Evolutionary conservation across 2,329 filamentous ascomycete species (phyloP).

Genomic region (Cladosporium colombiae): DNA sequence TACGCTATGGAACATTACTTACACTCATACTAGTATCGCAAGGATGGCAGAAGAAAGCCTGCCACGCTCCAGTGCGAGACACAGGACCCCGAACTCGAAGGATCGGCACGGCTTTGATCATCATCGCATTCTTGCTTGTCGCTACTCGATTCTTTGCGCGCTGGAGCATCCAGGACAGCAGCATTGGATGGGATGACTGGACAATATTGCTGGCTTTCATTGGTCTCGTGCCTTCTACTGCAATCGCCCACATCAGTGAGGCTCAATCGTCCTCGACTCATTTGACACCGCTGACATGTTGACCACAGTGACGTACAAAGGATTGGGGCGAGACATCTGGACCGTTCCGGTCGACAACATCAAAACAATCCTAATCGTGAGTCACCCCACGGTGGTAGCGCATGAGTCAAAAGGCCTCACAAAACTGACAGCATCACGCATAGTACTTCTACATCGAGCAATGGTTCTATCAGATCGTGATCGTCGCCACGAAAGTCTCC

Average conservation of each 20-base stretch:
- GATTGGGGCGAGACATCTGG: conserved; percentile 2
- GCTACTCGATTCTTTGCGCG: not conserved
- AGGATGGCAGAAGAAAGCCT: conserved; percentile 13
- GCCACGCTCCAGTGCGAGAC: not conserved
- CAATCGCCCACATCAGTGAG: not conserved
- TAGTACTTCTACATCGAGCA: not conserved
- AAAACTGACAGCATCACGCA: not conserved
- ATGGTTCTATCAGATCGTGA: not conserved
- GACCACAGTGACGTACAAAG: not conserved
- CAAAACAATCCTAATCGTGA: not conserved
- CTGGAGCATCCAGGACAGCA: not conserved
- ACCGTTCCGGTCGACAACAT: not conserved
- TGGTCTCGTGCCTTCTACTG: not conserved
- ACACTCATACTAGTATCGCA: not conserved
- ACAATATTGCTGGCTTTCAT: not conserved
- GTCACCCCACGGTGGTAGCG: not conserved
- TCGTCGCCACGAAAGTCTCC: not conserved
- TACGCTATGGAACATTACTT: not conserved
- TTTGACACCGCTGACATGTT: not conserved
- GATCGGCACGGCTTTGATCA: not conserved
- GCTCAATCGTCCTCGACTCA: not conserved
- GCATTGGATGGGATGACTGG: conserved; percentile 21
- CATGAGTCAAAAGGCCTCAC: not conserved
- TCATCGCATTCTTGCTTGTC: not conserved
- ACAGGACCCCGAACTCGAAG: not conserved